Base-by-base conservation (phyloP, 2,329 filamentous ascomycete genomes). In the Aquanectria penicillioides region DNA sequence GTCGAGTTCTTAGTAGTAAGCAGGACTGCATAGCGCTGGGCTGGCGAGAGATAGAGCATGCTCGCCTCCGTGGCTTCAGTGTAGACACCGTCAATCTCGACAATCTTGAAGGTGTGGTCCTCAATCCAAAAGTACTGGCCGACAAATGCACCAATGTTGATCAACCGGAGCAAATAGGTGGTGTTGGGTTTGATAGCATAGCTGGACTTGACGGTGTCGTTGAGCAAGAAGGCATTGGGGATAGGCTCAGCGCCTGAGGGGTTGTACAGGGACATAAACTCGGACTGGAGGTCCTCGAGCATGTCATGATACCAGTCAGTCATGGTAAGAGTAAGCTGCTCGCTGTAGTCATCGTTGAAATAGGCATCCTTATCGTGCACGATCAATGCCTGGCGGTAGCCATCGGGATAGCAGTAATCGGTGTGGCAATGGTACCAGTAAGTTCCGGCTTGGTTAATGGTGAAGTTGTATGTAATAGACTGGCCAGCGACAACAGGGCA, bases 81-180 rank as follows among this genome's bases (percentile, higher is more conserved):
- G 65, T 90, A 92, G 10, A 92, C 81, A 7, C 90, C 90, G 70
- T 93, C 90, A 1, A 92, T 85, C 72, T 92, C 90, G 28, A 93
- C 83, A 55, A 93, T 87, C 25, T 80, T 83, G 75, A 93, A 86
- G 33, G 83, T 88, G 67, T 89, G 86, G 20, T 83, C 85, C 69
- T 89, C 87, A 48, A 90, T 84, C 86, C 86, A 89, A 38, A 90
- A 70, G 63, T 89, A 88, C 67, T 89, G 86, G 4, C 81, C 83
- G 2, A 86, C 85, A 75, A 92, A 93, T 12, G 89, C 90, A 10
- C 87, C 90, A 18, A 92, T 84, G 67, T 92, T 93, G 66, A 92
- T 80, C 60, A 93, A 78, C 34, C 88, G 87, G 66, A 94, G 82
- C 8, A 92, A 78, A 57, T 94, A 94, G 0, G 88, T 94, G 69